These are phyloP conservation scores for Chlorella sp. DNA, from an alignment of 139 green algal species.

Conservation along the genomic window DNA sequence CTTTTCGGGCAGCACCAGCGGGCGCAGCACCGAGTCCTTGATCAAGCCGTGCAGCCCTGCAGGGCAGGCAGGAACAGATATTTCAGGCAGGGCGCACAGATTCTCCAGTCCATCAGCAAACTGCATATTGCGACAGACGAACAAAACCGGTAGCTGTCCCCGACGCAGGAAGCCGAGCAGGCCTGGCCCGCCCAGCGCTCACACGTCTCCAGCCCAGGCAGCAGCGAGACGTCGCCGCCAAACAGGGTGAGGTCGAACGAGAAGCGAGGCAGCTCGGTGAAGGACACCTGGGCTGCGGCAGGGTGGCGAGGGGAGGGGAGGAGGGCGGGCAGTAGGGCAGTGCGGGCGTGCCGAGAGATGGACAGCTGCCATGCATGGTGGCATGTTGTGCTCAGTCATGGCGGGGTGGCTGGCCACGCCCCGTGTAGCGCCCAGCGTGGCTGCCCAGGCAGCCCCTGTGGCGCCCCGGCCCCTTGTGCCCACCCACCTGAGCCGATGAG, in stretches of 20 bases:
- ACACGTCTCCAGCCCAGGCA: conserved; percentile 56
- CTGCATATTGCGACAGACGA: too few relatives aligned
- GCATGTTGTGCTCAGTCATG: too few relatives aligned
- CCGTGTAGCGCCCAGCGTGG: too few relatives aligned
- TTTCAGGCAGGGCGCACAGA: too few relatives aligned
- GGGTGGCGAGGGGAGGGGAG: neutral
- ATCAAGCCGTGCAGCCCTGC: conserved; percentile 43
- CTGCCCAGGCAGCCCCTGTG: too few relatives aligned
- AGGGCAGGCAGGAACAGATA: too few relatives aligned
- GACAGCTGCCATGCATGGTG: too few relatives aligned
- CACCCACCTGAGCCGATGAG: conserved; percentile 6
- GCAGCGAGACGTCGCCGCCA: conserved; percentile 43
- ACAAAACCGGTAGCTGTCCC: too few relatives aligned
- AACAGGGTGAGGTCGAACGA: conserved; percentile 47
- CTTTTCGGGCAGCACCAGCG: conserved; percentile 46
- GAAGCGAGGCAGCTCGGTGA: conserved; percentile 43
- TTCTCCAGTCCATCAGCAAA: too few relatives aligned
- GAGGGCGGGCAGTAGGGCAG: neutral
- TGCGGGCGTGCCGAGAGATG: neutral
- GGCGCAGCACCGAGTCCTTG: conserved; percentile 33
- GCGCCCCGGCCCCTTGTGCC: neutral
- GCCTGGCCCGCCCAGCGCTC: too few relatives aligned
- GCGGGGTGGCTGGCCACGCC: too few relatives aligned
- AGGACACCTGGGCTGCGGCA: conserved; percentile 14
- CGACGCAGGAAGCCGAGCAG: too few relatives aligned